phyloP scores from a whole-genome alignment of 768 basidiomycete genomes.

The Epithele typhae region DNA sequence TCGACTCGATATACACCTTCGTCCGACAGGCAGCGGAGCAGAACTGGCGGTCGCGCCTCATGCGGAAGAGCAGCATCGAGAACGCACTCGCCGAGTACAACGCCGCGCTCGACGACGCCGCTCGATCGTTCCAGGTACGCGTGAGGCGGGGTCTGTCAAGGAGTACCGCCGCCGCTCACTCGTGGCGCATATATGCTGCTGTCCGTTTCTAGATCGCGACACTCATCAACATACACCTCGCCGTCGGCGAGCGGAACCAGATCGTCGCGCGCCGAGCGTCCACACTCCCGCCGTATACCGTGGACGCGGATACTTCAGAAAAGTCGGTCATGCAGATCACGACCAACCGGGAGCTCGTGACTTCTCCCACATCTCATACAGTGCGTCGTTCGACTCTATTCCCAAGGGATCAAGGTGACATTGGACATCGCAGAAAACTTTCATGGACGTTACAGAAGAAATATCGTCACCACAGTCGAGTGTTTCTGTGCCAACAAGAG shows the following conservation, averaged over 20 bases:
- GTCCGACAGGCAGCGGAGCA: slow-evolving; percentile 35
- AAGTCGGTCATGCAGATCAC: background rate
- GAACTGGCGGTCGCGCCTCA: slow-evolving; percentile 38
- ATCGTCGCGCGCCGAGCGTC: background rate
- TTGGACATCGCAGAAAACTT: no score
- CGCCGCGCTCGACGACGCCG: slow-evolving; percentile 37
- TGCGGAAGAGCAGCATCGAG: slow-evolving; percentile 38
- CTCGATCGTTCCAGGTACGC: slow-evolving; percentile 42
- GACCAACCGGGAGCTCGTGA: slow-evolving; percentile 1
- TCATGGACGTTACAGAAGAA: no score
- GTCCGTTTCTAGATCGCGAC: slow-evolving; percentile 37
- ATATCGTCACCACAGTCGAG: no score
- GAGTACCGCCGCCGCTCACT: background rate
- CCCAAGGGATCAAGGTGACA: no score
- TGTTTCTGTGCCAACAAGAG: no score
- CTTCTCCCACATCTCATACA: slow-evolving; percentile 2
- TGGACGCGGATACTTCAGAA: no score
- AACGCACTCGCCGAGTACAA: slow-evolving; percentile 32
- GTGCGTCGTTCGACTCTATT: background rate
- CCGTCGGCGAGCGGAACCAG: slow-evolving; percentile 22
- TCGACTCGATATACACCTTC: slow-evolving; percentile 36
- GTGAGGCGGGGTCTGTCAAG: no score
- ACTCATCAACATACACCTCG: slow-evolving; percentile 43
- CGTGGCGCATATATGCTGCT: background rate
- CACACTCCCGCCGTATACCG: slow-evolving; percentile 3